Evolutionary conservation across 148 eudicot genomes (phyloP), one percentile per base, ranked within the genome.

Genomic region (Arctostaphylos glauca): DNA sequence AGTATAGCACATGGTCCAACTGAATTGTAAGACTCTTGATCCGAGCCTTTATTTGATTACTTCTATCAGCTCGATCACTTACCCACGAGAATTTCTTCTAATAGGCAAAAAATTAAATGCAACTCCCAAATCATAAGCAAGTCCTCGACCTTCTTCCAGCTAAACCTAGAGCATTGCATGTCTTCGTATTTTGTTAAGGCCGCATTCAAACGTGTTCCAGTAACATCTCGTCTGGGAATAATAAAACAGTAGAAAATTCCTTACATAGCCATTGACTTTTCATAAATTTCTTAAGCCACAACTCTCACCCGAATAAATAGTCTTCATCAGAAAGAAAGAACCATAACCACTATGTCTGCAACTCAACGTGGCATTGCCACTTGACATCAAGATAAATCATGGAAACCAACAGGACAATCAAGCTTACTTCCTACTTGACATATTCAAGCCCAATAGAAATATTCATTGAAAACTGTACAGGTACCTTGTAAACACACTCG

Each of bases 401-500:
- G 67, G 10, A 78, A 44, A 78, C 18, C 9, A 78, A 44, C 44
- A 53, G 64, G 12, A 55, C 44, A 21, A 6, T 23, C 46, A 76
- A 52, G n/a, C 6, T 76, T 14, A 13, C 79, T 9, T 21, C 25
- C 15, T 2, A 31, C 16, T 23, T 12, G 9, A 41, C 43, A 16
- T 9, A 74, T 48, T 49, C 12, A 55, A 31, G 12, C 59, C 2
- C 66, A 55, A 38, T 6, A 10, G 49, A 58, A 12, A 3, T 9
- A 38, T 54, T 5, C 53, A 53, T 8, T 41, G 6, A 25, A 74
- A 23, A 23, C 3, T 9, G 38, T 66, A 71, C 44, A 31, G 43
- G 58, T 16, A 92, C 99, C 99, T 96, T 96, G 84, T 96, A 96
- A 81, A 96, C 99, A 56, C 97, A 96, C 82, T 96, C 99, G 15